Evolutionary conservation across 2,329 filamentous ascomycete species (phyloP), one percentile per base, ranked within the genome.

Genomic region (Trichoderma citrinoviride): DNA sequence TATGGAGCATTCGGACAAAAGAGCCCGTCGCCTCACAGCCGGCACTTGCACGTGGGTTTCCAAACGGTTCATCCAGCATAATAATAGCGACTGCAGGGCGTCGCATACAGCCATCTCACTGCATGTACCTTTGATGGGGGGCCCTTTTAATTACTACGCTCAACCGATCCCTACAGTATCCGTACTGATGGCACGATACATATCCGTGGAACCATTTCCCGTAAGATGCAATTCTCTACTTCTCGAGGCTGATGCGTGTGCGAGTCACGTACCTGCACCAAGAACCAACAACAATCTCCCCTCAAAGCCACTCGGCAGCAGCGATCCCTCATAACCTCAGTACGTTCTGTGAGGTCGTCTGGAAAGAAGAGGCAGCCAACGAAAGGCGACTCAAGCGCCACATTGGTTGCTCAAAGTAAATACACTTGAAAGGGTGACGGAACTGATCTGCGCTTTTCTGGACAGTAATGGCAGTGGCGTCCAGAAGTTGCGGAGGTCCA

Each of bases 21-120:
- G 10, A 37, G 10, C 7, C 10, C 7, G 33, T 37, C 33, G 14
- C 33, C 33, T 37, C 33, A 37, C 33, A 37, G 10, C 33, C 10
- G 33, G 33, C 33, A 49, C 56, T 49, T 60, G 19, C 52, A 55
- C 33, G 52, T 55, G 52, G 33, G 33, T 14, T 14, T 55, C 21
- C n/a, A 23, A 33, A 60, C 56, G 40, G 46, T 27, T 50, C 56
- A 60, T 27, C 29, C 23, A 40, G 37, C 46, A 61, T 43, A 7
- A n/a, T n/a, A 37, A 61, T 53, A 47, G 44, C 49, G 49, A 50
- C 58, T 61, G 58, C 37, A 61, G 46, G 47, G 47, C 58, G 47
- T 40, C 56, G 46, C 56, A 50, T 50, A 27, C 58, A 29, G 21
- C n/a, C 58, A 53, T 61, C 58, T 61, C 49, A 61, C 49, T 50